Evolutionary conservation across 345 rosid genomes (phyloP), one percentile per base, ranked within the genome.

Genomic region (Durio zibethinus): DNA sequence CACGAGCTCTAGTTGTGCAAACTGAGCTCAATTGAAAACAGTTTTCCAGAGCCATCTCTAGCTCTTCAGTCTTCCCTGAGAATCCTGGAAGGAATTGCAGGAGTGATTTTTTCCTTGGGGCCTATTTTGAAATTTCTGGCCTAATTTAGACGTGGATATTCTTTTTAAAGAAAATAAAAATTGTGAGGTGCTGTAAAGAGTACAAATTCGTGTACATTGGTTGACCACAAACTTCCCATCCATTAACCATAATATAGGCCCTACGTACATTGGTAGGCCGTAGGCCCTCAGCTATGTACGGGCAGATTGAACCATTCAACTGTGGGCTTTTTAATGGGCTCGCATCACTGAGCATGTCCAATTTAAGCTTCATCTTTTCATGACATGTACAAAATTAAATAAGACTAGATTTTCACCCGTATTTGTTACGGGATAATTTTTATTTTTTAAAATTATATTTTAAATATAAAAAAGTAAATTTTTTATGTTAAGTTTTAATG

Each of bases 11-110:
- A 9, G 83, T 9, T 40, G 52, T 74, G 40, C 78, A 78, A 54
- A 79, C 77, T 42, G 86, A 61, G 79, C 84, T 81, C 63, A 86
- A 66, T 42, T 82, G 92, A 73, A 90, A 80, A 50, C 90, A 81
- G 47, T 68, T 85, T 74, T 87, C 83, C 82, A 84, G 59, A 53
- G 89, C 93, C 89, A 88, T 85, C 42, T 25, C 35, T 43, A 8
- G 42, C 67, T 62, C 21, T 29, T 36, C 57, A n/a, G n/a, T n/a
- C n/a, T n/a, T n/a, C 20, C 36, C 18, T 72, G 21, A 64, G 54
- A 36, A 21, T 42, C 74, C 36, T 25, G 48, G 11, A 53, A 38
- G 64, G 35, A 74, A 15, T 74, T 74, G 29, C 33, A 47, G 53
- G 57, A 29, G 8, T 47, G 59, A 12, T 43, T 10, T 63, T 57